Evolutionary conservation across 768 basidiomycete genomes (phyloP).

Genomic region (Rhodotorula babjevae): DNA sequence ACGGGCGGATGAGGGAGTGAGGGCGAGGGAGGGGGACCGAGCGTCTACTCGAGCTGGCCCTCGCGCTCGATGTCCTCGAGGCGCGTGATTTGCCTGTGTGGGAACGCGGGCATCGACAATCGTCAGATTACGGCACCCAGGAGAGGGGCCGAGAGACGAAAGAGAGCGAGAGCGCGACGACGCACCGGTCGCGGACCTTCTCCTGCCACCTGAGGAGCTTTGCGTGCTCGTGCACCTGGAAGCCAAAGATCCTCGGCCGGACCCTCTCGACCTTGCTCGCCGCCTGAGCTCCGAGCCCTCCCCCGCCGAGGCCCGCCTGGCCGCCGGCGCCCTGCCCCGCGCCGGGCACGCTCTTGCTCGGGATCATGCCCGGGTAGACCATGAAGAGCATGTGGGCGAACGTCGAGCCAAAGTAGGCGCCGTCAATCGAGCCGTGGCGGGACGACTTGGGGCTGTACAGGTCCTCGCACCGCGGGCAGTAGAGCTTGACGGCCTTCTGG

Average conservation of each 20-base stretch:
- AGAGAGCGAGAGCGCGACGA: not conserved
- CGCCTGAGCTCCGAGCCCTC: conserved; percentile 47
- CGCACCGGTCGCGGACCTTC: conserved; percentile 64
- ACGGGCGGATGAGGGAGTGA: not conserved
- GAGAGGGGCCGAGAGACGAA: not conserved
- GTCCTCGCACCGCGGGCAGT: conserved; percentile 97
- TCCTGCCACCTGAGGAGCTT: conserved; percentile 94
- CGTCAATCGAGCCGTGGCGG: conserved; percentile 93
- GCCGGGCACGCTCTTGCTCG: conserved; percentile 61
- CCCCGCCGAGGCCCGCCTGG: conserved; percentile 33
- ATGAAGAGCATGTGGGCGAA: conserved; percentile 96
- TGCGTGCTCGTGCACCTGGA: conserved; percentile 89
- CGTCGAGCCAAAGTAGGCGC: conserved; percentile 96
- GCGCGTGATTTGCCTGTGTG: conserved; percentile 25
- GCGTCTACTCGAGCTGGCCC: conserved; percentile 12
- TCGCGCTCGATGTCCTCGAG: conserved; percentile 31
- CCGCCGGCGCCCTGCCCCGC: conserved; percentile 42
- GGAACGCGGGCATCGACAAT: no score
- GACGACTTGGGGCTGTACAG: conserved; percentile 97
- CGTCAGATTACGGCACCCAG: not conserved
- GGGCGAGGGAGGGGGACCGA: not conserved
- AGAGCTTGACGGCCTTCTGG: conserved; percentile 97
- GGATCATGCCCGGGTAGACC: conserved; percentile 89
- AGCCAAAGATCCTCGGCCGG: conserved; percentile 90
- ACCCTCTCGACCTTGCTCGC: conserved; percentile 89